Conservation (phyloP, 805 yeast genomes). For the Candida maris region DNA sequence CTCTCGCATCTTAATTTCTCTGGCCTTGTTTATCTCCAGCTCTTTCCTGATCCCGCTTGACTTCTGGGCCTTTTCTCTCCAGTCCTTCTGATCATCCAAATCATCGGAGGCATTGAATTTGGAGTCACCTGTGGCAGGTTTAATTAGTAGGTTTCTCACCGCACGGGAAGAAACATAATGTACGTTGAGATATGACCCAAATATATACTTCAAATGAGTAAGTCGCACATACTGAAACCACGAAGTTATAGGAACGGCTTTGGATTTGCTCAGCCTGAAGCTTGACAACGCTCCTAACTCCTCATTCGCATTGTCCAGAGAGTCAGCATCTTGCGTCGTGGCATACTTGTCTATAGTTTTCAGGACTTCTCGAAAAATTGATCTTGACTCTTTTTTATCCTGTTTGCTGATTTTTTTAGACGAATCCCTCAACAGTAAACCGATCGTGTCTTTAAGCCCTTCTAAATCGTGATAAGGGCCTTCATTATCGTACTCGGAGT, state of each 20-base stretch:
- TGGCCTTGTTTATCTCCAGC: slow-evolving; percentile 22
- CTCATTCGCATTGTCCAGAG: slow-evolving; percentile 6
- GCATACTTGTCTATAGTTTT: slow-evolving; percentile 41
- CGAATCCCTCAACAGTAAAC: slow-evolving; percentile 46
- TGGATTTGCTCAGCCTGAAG: slow-evolving; percentile 43
- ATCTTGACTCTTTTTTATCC: slow-evolving; percentile 56
- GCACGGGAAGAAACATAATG: slow-evolving; percentile 38
- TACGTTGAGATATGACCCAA: slow-evolving; percentile 48
- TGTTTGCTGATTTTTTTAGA: slow-evolving; percentile 57
- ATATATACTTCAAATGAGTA: slow-evolving; percentile 47
- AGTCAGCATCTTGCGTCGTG: slow-evolving; percentile 18
- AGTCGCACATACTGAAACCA: slow-evolving; percentile 50
- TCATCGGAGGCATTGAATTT: slow-evolving; percentile 11
- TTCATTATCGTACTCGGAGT: slow-evolving; percentile 36
- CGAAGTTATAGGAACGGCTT: slow-evolving; percentile 42
- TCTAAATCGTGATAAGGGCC: slow-evolving; percentile 54
- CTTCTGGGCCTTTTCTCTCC: slow-evolving; percentile 17
- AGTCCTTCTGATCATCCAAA: slow-evolving; percentile 9
- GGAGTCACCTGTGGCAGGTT: slow-evolving; percentile 12
- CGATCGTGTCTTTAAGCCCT: slow-evolving; percentile 38
- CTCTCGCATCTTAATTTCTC: slow-evolving; percentile 22
- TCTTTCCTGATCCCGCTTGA: slow-evolving; percentile 23
- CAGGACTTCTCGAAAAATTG: slow-evolving; percentile 57
- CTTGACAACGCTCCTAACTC: slow-evolving; percentile 23
- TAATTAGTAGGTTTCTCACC: slow-evolving; percentile 19